Evolutionary conservation across 2,329 filamentous ascomycete genomes (phyloP).

Genomic region (Neurospora sp.): DNA sequence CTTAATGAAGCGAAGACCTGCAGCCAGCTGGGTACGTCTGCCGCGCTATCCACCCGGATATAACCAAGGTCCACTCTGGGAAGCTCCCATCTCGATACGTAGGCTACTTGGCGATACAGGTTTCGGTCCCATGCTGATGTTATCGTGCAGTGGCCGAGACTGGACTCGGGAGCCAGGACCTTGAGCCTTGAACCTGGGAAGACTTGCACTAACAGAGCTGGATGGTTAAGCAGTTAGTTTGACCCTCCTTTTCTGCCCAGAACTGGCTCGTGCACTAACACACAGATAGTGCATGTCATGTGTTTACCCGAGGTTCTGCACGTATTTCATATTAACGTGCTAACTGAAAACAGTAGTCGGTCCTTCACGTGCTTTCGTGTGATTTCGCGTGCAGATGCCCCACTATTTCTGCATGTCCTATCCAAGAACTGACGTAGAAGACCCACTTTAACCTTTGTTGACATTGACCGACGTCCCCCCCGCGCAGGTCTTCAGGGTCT

Average conservation of each 20-base stretch:
- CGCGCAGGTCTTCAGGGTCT: not conserved
- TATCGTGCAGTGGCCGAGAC: not conserved
- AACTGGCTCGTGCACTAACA: not conserved
- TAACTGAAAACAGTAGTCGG: not conserved
- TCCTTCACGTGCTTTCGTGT: not conserved
- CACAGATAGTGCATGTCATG: not conserved
- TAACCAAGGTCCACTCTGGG: not conserved
- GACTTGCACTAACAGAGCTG: not conserved
- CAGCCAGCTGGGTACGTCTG: not conserved
- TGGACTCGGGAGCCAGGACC: not conserved
- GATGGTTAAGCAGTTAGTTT: not conserved
- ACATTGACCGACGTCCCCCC: not conserved
- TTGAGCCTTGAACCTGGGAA: not conserved
- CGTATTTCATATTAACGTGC: not conserved
- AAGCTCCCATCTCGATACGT: not conserved
- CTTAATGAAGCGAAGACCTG: not conserved
- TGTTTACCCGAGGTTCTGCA: not conserved
- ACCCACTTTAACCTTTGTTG: not conserved
- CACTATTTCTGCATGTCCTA: not conserved
- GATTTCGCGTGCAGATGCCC: not conserved
- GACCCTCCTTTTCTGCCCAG: not conserved
- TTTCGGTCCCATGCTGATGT: not conserved
- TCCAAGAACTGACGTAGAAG: not conserved
- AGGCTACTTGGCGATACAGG: not conserved
- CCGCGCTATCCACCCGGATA: not conserved